Base-by-base conservation (phyloP, 306 rosid species). In the Hylodesmum podocarpum region DNA sequence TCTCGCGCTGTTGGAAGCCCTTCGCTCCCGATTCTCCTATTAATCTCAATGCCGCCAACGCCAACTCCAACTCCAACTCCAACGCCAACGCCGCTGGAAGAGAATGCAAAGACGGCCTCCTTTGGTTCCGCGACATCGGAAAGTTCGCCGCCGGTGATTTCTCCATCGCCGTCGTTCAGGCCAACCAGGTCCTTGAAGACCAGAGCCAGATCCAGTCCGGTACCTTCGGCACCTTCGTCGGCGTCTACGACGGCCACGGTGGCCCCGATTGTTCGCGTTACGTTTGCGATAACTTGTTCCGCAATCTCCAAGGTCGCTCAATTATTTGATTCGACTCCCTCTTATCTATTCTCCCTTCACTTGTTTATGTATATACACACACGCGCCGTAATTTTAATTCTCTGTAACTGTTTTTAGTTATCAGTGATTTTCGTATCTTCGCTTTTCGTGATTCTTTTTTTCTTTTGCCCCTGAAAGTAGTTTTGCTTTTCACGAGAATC, bases 161-260 rank as follows among this genome's bases (percentile, higher is more conserved):
- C 71, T 93, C 98, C 49, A 86, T 93, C 95, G 95, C 97, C 2
- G 97, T 88, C 3, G 93, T 93, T 37, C 98, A 93, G 73, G 98
- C 95, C 40, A 93, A 93, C 75, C 98, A 82, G 75, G 90, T 89
- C 14, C 97, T 93, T 9, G 98, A 93, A 80, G 98, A 93, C 81
- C 95, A 89, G 79, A 78, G 93, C 59, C 98, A 93, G 90, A 86
- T 93, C 84, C 86, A 93, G 86, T 93, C 98, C 9, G 98, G 97
- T 0, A 86, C 96, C 3, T 83, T 86, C 19, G 98, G 98, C 8
- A 85, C 98, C 37, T 93, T 91, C 67, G 84, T 93, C 39, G 98
- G 98, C n/a, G 86, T 93, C 57, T 91, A 91, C 61, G 98, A 93
- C 53, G 98, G 98, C 21, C 98, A 93, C 70, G 97, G 97, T 14